Percentiles rank a stretch among this genome's conserved stretches.
Evolutionary conservation across 2,329 filamentous ascomycete species (phyloP).

Genomic region (Microdochium paspali): DNA sequence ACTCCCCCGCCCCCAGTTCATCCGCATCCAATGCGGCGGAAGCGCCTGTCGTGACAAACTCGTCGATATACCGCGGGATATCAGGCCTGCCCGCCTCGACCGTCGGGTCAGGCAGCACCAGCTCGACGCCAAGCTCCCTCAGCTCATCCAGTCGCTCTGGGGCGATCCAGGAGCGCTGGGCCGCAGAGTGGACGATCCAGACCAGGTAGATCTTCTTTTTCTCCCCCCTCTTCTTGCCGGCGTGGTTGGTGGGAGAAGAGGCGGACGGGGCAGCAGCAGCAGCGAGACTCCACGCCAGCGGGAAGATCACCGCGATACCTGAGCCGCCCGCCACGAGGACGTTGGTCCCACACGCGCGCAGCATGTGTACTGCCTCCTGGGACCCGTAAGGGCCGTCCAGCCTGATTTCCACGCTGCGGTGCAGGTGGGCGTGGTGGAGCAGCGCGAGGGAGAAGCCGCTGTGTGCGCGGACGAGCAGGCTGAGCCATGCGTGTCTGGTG

Average conservation of each 20-base stretch:
- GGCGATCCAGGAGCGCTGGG: constrained; percentile 46
- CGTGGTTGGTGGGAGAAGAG: constrained; percentile 7
- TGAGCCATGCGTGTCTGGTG: constrained; percentile 35
- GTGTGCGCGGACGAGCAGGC: constrained; percentile 50
- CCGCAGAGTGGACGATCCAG: constrained; percentile 46
- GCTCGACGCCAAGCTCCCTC: constrained; percentile 34
- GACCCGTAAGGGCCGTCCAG: constrained; percentile 60
- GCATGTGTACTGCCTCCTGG: constrained; percentile 40
- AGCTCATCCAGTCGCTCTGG: constrained; percentile 37
- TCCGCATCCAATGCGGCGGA: neutral
- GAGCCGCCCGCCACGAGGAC: constrained; percentile 54
- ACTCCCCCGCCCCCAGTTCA: too few relatives aligned
- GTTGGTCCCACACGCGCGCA: constrained; percentile 36
- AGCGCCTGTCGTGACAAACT: constrained; percentile 18
- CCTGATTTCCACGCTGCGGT: constrained; percentile 33
- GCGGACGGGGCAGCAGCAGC: constrained; percentile 14
- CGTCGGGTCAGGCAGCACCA: constrained; percentile 46
- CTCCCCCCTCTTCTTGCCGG: constrained; percentile 3
- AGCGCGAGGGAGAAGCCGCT: constrained; percentile 50
- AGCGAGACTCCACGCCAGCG: constrained; percentile 44
- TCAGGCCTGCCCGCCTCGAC: constrained; percentile 42
- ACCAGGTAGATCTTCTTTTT: constrained; percentile 32
- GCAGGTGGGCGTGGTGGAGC: constrained; percentile 35
- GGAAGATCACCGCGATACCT: constrained; percentile 56
- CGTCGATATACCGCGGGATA: constrained; percentile 30